Evolutionary conservation across 768 basidiomycete genomes (phyloP).

Genomic region (Kwoniella mangroviensis): DNA sequence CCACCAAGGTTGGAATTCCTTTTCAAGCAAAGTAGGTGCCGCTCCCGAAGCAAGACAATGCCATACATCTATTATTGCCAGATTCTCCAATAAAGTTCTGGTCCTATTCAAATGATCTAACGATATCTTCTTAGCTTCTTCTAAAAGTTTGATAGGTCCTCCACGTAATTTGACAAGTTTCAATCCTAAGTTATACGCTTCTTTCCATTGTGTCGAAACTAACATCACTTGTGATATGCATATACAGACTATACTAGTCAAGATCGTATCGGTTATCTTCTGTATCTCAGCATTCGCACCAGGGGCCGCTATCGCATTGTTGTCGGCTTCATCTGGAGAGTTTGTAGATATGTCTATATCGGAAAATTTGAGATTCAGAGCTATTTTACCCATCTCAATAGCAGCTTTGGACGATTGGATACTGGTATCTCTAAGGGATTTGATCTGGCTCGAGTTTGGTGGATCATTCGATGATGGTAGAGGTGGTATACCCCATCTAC

Average conservation of each 20-base stretch:
- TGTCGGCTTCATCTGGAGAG: neutral
- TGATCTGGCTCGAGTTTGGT: slow-evolving; percentile 5
- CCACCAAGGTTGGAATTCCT: slow-evolving; percentile 33
- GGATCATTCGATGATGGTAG: slow-evolving; percentile 8
- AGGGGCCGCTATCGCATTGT: neutral
- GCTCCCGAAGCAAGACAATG: slow-evolving; percentile 23
- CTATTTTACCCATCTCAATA: slow-evolving; percentile 13
- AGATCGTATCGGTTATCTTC: slow-evolving; percentile 3
- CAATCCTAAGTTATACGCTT: slow-evolving; percentile 13
- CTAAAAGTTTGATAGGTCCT: slow-evolving; percentile 11
- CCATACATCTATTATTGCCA: slow-evolving; percentile 21
- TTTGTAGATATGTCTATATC: too few relatives aligned
- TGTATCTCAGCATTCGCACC: neutral
- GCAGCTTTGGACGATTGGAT: slow-evolving; percentile 11
- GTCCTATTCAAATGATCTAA: neutral
- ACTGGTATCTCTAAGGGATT: neutral
- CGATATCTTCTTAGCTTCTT: slow-evolving; percentile 6
- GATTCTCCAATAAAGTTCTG: slow-evolving; percentile 6
- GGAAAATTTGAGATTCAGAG: slow-evolving; percentile 9
- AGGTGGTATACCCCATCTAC: slow-evolving; percentile 10
- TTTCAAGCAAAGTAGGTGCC: slow-evolving; percentile 15
- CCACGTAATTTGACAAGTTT: slow-evolving; percentile 9
- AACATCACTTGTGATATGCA: slow-evolving; percentile 16
- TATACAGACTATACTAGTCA: slow-evolving; percentile 9
- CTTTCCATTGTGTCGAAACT: slow-evolving; percentile 6